Evolutionary conservation across 1,139 yeast genomes (phyloP), one percentile per base, ranked within the genome.

Genomic region (Yamadazyma mexicana): DNA sequence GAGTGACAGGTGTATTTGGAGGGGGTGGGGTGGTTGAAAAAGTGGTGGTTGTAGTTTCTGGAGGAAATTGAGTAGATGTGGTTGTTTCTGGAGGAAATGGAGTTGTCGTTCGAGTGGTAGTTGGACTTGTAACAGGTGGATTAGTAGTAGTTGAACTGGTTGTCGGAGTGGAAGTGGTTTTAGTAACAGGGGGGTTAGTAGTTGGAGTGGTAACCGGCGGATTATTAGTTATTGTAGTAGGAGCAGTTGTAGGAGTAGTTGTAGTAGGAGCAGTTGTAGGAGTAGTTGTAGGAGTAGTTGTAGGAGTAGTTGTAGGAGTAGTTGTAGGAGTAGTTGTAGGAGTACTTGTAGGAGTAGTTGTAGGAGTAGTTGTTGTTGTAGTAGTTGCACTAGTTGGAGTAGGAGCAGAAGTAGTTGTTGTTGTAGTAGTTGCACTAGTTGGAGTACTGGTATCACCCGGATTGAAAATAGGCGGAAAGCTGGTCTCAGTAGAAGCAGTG

Each of bases 401-500:
- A 9, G 33, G n/a, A 33, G 37, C 16, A 12, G 33, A 31, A 17
- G 22, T 5, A 20, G 22, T 20, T 5, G 22, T 20, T 5, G 27
- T 24, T 5, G 27, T 9, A 11, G 23, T 24, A 22, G 33, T 22
- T 3, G 26, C 14, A 18, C 34, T 31, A 11, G 17, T 31, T 11
- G 35, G 22, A 14, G 35, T 39, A 10, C 49, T 41, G 20, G 52
- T 46, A 35, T 27, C 31, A 22, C 17, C 34, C 7, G 44, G 23
- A 2, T 33, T 31, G 31, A 47, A 48, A 2, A 48, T 17, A 3
- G 55, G 37, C 1, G 64, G 61, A 15, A 63, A 61, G 12, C 10
- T 28, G 14, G 51, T 50, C n/a, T 53, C 43, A 29, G 31, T 30
- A 7, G 49, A 51, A 4, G 62, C 56, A 7, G 65, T 59, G 33